A percentile compares a stretch with the other conserved stretches of the same genome.
These are phyloP conservation scores for Bryopsis sp. DNA, from an alignment of 139 green algal genomes.

Conservation along the genomic window DNA sequence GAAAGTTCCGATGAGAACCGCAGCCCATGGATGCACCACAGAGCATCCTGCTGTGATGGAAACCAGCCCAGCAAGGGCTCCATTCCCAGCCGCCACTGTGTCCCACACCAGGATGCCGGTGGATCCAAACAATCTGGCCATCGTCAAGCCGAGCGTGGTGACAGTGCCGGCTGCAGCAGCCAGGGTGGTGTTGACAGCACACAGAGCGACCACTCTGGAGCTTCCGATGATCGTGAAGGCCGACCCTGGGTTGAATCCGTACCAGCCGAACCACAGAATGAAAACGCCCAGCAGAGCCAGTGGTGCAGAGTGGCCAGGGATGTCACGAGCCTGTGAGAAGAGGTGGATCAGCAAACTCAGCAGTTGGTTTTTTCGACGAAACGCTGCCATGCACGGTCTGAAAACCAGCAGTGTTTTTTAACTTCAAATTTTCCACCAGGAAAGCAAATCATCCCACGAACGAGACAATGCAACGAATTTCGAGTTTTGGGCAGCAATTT, in stretches of 20 bases:
- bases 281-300: slow-evolving; percentile 47
- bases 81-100: not conserved
- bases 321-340: slow-evolving; percentile 45
- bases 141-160: slow-evolving; percentile 28
- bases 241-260: slow-evolving; percentile 45
- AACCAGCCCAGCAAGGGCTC: slow-evolving; percentile 64
- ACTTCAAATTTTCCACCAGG: no score
- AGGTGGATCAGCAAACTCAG: no score
- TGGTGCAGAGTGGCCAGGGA: slow-evolving; percentile 66
- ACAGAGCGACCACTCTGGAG: slow-evolving; percentile 17
- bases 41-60: slow-evolving; percentile 57
- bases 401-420: no score
- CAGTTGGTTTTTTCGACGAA: no score
- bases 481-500: no score
- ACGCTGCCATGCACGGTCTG: no score
- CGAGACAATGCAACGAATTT: no score
- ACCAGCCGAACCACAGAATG: slow-evolving; percentile 63
- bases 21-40: slow-evolving; percentile 71
- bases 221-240: slow-evolving; percentile 31
- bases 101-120: slow-evolving; percentile 23
- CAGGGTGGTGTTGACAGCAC: slow-evolving; percentile 57
- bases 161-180: slow-evolving; percentile 32
- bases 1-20: slow-evolving; percentile 62
- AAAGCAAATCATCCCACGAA: no score
- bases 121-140: slow-evolving; percentile 16